Evolutionary conservation across 306 rosid genomes (phyloP), one percentile per base, ranked within the genome.

Genomic region (Citrullus mucosospermus): DNA sequence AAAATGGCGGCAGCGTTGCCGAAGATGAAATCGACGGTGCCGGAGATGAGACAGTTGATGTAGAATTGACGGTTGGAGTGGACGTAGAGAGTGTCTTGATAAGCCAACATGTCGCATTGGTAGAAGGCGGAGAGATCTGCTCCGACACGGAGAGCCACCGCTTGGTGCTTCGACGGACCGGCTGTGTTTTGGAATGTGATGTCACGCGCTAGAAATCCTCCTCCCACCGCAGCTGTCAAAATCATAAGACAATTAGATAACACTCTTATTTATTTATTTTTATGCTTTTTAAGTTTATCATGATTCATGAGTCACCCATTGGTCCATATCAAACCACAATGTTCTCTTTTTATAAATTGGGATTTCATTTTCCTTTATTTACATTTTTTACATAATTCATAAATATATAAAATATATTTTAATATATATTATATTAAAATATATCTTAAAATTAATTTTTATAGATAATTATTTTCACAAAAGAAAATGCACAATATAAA

Each of bases 151-250:
- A 95, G 89, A 7, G 97, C 99, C 67, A 95, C 99, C 0, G 99
- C 99, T 67, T 95, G 97, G 84, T 95, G 96, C 88, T 95, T 95
- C n/a, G 96, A 84, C 1, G 97, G 89, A 0, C 99, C 99, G 0
- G 99, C 99, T 6, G 97, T 83, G 97, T 95, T 95, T 75, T 95
- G 86, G 79, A 95, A 89, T 6, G 97, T 91, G 74, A 95, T 69
- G 83, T 89, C 93, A 44, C 88, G 44, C 2, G 97, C 99, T 16
- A 92, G 38, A 66, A 95, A 95, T 4, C 88, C 51, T 36, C 22
- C 89, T 1, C 99, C 99, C 38, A 91, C 99, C 16, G 76, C 86
- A 18, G 97, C 99, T 95, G 93, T 36, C 46, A 57, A 71, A 50
- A 8, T 2, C n/a, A 28, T 18, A n/a, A 53, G 1, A 50, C 4